Evolutionary conservation across 1,139 yeast genomes (phyloP), one percentile per base, ranked within the genome.

Genomic region (Taphrina flavorubra): DNA sequence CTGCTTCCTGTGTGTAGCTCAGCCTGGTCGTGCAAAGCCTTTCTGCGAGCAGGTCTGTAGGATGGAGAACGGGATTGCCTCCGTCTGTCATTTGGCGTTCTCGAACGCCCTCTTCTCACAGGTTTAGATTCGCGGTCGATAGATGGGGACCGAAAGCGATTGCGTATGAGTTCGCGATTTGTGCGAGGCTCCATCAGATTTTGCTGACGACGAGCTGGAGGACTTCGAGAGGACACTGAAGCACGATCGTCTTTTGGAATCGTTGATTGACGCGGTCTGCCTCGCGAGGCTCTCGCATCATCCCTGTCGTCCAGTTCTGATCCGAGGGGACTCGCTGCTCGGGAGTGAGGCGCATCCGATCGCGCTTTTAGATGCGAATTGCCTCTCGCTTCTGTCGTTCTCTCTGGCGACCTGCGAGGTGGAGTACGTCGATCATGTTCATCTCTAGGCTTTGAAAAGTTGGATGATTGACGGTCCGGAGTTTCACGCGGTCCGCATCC

Each of bases 101-200:
- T 49, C n/a, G 53, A 20, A 8, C 36, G 31, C 6, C 53, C 36
- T n/a, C 53, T 8, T 20, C 36, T 49, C 3, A 8, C 36, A 11
- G 6, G 13, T 20, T 18, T n/a, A n/a, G 53, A 20, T 6, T 49
- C 53, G 13, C 36, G 53, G 20, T 49, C 53, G 14, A 49, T 7
- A n/a, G 53, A 49, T 6, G 53, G 53, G 8, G 53, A 49, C 20
- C 53, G 18, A 34, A 49, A 49, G 8, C 53, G 53, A 20, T 20
- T 49, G 2, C 36, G 18, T 20, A 49, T 49, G 36, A 20, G n/a
- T 49, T 49, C 53, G 7, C 53, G 31, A 18, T 44, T 44, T 7
- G 13, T 44, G 47, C 47, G 47, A 3, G 47, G 18, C 18, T 44
- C 47, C 4, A 39, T 7, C 42, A 39, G 6, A 39, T 39, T 14